These are phyloP conservation scores for Fragaria iinumae DNA, from an alignment of 306 rosid species.

Conservation along the genomic window DNA sequence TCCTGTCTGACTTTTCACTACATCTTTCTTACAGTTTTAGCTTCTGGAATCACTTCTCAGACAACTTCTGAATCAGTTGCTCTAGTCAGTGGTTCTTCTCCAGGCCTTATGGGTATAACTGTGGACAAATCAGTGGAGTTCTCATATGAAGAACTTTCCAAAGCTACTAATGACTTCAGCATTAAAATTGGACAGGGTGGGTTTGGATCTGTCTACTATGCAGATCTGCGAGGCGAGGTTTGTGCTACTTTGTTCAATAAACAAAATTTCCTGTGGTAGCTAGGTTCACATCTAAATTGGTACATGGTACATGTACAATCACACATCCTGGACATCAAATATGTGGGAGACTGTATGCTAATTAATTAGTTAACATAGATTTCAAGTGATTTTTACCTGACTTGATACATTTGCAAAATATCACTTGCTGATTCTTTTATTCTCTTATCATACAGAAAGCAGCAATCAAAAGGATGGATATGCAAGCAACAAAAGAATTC, in stretches of 20 bases:
- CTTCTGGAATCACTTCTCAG: conserved; percentile 39
- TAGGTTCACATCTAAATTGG: not conserved
- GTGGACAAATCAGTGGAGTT: conserved; percentile 78
- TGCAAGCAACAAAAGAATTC: conserved; percentile 78
- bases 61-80: conserved; percentile 38
- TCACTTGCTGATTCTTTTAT: conserved; percentile 7
- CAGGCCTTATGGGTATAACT: conserved; percentile 51
- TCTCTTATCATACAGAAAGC: conserved; percentile 44
- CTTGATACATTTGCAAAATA: not conserved
- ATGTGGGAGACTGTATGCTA: not conserved
- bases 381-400: not conserved
- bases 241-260: conserved; percentile 10
- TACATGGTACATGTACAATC: not conserved
- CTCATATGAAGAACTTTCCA: conserved; percentile 67
- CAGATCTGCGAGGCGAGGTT: conserved; percentile 76
- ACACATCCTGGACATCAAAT: not conserved
- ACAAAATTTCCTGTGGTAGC: not conserved
- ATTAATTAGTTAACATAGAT: not conserved
- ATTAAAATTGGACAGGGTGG: conserved; percentile 71
- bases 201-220: conserved; percentile 68
- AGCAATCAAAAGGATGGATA: conserved; percentile 79
- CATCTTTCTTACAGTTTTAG: conserved; percentile 23
- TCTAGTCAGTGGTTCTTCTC: conserved; percentile 28
- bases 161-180: conserved; percentile 58
- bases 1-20: not conserved